Evolutionary conservation across 2,329 filamentous ascomycete species (phyloP).

Genomic region (Monilinia laxa): DNA sequence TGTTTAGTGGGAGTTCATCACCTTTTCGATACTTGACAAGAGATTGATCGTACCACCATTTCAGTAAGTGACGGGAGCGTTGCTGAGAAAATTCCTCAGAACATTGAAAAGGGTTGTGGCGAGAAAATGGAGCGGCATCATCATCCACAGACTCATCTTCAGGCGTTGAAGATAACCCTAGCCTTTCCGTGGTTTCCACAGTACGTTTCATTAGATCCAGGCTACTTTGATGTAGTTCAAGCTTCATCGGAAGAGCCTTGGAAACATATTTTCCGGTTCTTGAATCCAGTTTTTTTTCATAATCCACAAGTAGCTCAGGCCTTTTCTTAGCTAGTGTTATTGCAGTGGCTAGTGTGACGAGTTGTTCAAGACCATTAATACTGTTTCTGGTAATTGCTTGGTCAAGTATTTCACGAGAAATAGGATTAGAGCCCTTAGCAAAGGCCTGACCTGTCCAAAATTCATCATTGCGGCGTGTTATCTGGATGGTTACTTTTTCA

Average conservation of each 20-base stretch:
- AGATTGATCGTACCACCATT: background rate
- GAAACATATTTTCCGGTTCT: constrained; percentile 9
- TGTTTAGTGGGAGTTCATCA: constrained; percentile 70
- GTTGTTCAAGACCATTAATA: background rate
- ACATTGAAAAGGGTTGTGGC: background rate
- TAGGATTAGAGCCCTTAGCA: background rate
- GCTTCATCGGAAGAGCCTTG: constrained; percentile 9
- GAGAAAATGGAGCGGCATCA: background rate
- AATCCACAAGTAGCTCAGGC: constrained; percentile 9
- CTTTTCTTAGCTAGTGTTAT: constrained; percentile 3
- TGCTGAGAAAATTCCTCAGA: background rate
- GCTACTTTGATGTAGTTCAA: constrained; percentile 15
- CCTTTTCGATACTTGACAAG: background rate
- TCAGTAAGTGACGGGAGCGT: background rate
- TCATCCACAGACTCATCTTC: background rate
- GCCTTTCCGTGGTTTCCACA: background rate
- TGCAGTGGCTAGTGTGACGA: constrained; percentile 7
- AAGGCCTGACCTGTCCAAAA: constrained; percentile 6
- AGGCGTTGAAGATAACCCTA: background rate
- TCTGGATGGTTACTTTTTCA: background rate
- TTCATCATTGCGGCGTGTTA: background rate
- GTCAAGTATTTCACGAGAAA: background rate
- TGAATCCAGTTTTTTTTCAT: background rate
- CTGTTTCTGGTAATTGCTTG: background rate
- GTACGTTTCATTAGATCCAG: constrained; percentile 11